These are phyloP conservation scores for Epichloe elymi DNA, from an alignment of 2,329 filamentous ascomycete genomes.

Conservation along the genomic window DNA sequence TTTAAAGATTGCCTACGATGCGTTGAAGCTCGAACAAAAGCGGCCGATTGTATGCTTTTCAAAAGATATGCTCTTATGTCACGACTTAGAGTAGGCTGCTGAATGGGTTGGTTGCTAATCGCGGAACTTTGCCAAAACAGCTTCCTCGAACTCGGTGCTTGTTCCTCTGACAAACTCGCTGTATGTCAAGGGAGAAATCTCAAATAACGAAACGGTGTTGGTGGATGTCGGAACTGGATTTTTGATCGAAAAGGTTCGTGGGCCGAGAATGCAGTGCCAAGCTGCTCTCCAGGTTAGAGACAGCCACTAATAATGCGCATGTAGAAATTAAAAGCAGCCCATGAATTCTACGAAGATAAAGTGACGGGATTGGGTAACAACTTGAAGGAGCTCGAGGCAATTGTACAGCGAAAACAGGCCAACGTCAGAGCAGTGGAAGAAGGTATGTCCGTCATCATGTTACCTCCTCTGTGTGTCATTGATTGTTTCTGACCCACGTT, in stretches of 20 bases:
- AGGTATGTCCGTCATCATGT: conserved; percentile 34
- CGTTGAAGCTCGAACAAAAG: conserved; percentile 38
- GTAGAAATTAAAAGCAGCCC: conserved; percentile 40
- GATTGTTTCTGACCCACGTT: not conserved
- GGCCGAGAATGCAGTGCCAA: too few relatives aligned
- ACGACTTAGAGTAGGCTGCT: not conserved
- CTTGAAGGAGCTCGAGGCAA: conserved; percentile 42
- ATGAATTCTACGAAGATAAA: conserved; percentile 44
- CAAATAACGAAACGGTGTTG: conserved; percentile 62
- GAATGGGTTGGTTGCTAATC: not conserved
- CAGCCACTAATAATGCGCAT: conserved; percentile 4
- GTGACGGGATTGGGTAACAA: conserved; percentile 38
- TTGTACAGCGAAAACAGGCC: conserved; percentile 59
- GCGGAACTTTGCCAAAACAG: not conserved
- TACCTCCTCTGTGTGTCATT: not conserved
- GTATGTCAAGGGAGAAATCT: conserved; percentile 76
- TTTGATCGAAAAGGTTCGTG: conserved; percentile 72
- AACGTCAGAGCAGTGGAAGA: conserved; percentile 84
- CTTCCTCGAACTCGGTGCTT: conserved; percentile 47
- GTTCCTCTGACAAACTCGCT: conserved; percentile 92
- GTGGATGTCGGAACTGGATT: conserved; percentile 93
- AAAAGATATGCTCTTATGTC: not conserved
- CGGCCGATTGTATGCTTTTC: conserved; percentile 17
- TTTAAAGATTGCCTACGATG: conserved; percentile 82
- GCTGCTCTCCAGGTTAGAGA: not conserved